These are phyloP conservation scores for Kodamaea arcana DNA, from an alignment of 1,139 yeast genomes.

Conservation along the genomic window DNA sequence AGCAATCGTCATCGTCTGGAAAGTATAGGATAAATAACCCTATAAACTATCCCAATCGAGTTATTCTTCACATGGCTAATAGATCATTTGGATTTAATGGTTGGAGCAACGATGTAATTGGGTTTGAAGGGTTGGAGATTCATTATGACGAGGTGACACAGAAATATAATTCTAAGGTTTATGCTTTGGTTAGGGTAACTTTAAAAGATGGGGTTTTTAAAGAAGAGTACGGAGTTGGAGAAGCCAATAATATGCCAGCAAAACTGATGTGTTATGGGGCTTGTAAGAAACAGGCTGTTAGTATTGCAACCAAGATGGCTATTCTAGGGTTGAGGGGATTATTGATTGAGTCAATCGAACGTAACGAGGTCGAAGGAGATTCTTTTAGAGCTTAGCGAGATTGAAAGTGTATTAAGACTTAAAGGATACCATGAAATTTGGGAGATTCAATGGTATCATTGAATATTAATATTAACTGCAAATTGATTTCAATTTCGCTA, in stretches of 20 bases:
- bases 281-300: constrained; percentile 51
- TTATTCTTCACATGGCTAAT: constrained; percentile 53
- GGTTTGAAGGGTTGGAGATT: constrained; percentile 23
- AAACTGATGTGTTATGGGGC: constrained; percentile 35
- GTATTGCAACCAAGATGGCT: constrained; percentile 44
- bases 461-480: no score
- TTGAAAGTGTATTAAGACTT: no score
- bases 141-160: constrained; percentile 14
- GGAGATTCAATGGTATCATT: no score
- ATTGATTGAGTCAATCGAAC: constrained; percentile 5
- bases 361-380: no score
- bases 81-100: constrained; percentile 63
- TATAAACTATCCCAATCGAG: constrained; percentile 13
- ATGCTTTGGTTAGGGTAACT: constrained; percentile 32
- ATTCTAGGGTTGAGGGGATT: constrained; percentile 27
- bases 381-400: no score
- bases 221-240: constrained; percentile 41
- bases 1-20: constrained; percentile 11
- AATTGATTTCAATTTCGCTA: no score
- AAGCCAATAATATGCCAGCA: constrained; percentile 30
- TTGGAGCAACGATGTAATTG: constrained; percentile 54
- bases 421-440: no score
- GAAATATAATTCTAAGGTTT: constrained; percentile 19
- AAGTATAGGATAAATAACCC: constrained; percentile 7
- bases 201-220: constrained; percentile 48